Percentiles rank a stretch among this genome's conserved stretches.
Evolutionary conservation across 2,329 filamentous ascomycete species (phyloP).

Genomic region (Periconia digitata): DNA sequence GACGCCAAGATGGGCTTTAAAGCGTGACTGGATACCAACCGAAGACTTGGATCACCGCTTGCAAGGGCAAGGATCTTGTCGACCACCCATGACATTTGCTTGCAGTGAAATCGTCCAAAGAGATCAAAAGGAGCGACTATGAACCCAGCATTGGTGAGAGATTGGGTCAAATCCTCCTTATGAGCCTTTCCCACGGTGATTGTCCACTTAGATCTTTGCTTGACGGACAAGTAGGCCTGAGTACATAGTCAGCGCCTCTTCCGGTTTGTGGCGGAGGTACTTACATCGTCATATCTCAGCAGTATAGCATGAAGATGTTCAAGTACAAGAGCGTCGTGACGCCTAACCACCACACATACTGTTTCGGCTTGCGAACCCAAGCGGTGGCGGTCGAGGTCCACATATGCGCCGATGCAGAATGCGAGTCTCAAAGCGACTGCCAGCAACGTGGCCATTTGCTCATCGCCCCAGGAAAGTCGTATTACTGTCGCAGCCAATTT

Average conservation of each 20-base stretch:
- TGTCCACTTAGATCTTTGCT: neutral
- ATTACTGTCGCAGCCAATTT: neutral
- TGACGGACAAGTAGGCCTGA: neutral
- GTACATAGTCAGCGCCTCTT: neutral
- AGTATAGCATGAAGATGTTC: neutral
- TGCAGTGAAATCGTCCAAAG: neutral
- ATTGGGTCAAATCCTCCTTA: neutral
- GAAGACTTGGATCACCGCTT: neutral
- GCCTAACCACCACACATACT: neutral
- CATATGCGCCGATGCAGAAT: neutral
- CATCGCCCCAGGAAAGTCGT: neutral
- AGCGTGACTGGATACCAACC: neutral
- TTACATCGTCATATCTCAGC: neutral
- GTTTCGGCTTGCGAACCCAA: neutral
- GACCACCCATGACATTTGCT: neutral
- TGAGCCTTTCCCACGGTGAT: neutral
- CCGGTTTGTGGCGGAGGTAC: neutral
- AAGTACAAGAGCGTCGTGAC: neutral
- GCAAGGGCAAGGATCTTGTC: neutral
- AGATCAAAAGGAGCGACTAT: neutral
- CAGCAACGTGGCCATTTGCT: neutral
- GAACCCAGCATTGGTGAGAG: neutral
- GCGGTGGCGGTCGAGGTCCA: neutral
- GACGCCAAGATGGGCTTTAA: neutral
- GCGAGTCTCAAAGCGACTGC: neutral